Conservation (phyloP, 768 basidiomycete species). For the Suillus weaverae region DNA sequence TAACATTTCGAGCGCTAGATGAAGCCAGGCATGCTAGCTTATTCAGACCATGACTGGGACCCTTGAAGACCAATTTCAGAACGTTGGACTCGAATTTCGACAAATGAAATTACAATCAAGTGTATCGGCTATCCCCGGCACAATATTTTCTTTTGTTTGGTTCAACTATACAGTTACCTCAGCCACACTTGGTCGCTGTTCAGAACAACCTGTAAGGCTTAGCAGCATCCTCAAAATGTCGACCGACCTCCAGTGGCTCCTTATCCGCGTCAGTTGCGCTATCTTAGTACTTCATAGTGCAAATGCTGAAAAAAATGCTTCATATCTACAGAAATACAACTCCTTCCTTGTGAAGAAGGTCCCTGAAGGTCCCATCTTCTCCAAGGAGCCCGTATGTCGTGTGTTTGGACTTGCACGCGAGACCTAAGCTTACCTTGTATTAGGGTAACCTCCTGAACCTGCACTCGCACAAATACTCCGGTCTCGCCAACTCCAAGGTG, state of each 20-base stretch:
- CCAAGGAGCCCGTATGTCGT: constrained; percentile 73
- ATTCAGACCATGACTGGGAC: no score
- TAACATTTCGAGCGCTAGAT: no score
- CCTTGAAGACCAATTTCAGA: no score
- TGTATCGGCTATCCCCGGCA: constrained; percentile 6
- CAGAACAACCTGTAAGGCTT: constrained; percentile 8
- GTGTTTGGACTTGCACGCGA: not conserved
- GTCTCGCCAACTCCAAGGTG: constrained; percentile 83
- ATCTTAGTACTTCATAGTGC: not conserved
- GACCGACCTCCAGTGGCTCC: constrained; percentile 90
- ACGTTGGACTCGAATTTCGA: no score
- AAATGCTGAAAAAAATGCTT: constrained; percentile 1
- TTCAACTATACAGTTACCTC: constrained; percentile 32
- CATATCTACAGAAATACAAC: constrained; percentile 63
- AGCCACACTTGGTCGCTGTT: constrained; percentile 30
- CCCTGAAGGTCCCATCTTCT: constrained; percentile 74
- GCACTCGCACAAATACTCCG: constrained; percentile 93
- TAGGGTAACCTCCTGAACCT: constrained; percentile 86
- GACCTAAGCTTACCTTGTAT: constrained; percentile 10
- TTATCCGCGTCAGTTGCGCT: constrained; percentile 67
- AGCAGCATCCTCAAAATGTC: constrained; percentile 59
- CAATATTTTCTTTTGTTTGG: constrained; percentile 27
- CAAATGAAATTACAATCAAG: not conserved
- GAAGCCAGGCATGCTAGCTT: no score
- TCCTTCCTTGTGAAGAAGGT: constrained; percentile 83